phyloP scores from a whole-genome alignment of 108 stramenopile species.

The Skeletonema tropicum region DNA sequence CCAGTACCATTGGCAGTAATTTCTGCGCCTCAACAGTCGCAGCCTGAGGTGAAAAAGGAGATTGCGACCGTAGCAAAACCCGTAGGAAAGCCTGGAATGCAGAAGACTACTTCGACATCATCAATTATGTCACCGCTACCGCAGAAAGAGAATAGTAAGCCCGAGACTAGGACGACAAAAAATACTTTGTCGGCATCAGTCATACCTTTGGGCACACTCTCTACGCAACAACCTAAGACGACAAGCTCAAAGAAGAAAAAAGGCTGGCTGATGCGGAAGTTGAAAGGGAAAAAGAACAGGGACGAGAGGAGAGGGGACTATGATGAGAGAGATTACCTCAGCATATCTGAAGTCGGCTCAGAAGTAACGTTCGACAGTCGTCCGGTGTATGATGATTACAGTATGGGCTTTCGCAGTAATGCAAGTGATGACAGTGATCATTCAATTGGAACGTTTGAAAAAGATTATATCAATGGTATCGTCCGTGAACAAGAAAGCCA shows the following conservation, averaged over 20 bases:
- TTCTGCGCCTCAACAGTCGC: background rate
- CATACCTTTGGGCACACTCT: no score
- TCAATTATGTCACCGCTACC: background rate
- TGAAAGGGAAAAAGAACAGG: background rate
- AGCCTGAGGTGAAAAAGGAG: background rate
- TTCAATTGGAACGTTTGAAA: slow-evolving; percentile 43
- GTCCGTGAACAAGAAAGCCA: slow-evolving; percentile 24
- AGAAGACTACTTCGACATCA: background rate
- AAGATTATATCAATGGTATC: slow-evolving; percentile 39
- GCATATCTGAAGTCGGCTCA: background rate
- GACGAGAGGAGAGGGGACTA: background rate
- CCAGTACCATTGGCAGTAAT: background rate
- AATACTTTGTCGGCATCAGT: background rate
- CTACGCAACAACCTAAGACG: background rate
- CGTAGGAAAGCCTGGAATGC: background rate
- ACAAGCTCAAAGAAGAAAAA: background rate
- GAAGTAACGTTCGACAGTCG: background rate
- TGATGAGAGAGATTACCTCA: background rate
- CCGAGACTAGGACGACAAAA: background rate
- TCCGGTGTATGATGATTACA: background rate
- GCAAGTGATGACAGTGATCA: slow-evolving; percentile 28
- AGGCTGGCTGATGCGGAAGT: background rate
- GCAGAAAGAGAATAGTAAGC: background rate
- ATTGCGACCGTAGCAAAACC: background rate
- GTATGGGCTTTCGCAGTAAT: slow-evolving; percentile 21